Evolutionary conservation across 345 rosid genomes (phyloP), one percentile per base, ranked within the genome.

Genomic region (Passiflora organensis): DNA sequence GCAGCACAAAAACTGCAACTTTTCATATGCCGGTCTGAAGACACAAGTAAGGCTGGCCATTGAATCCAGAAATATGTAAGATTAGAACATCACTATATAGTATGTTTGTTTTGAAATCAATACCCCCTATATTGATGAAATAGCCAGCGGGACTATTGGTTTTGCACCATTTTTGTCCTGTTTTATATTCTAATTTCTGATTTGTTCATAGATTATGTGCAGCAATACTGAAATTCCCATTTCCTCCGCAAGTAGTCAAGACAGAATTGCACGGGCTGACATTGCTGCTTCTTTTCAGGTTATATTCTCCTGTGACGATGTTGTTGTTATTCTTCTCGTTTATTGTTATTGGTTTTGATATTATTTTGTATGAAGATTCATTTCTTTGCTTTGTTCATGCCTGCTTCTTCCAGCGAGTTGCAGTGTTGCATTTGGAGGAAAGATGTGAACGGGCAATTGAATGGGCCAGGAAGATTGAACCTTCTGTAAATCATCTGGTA

Each of bases 261-360:
- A 88, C 52, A 81, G 96, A 81, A 72, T 63, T 60, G 72, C 78
- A 44, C 78, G 98, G 66, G 96, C 98, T 60, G 90, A 91, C 66
- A 79, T 88, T 39, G 98, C 98, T 6, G 98, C 95, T 69, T 82
- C 98, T 63, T 91, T 91, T 71, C 98, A 91, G 95, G 97, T 87
- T 46, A 21, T 48, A 22, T 53, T 37, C n/a, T 38, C 47, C 25
- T 49, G 3, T 37, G 41, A 13, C 1, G 19, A 3, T 18, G 10
- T 20, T 45, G 28, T 41, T 18, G 5, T n/a, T 16, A 23, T 48
- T 25, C 9, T 13, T 50, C 28, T 43, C 11, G 49, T 13, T 32
- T 44, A 19, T 1, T 48, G 1, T 37, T 43, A 25, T 18, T n/a
- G n/a, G n/a, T 28, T 28, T 8, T 28, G 8, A 28, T 28, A 2